Base-by-base conservation (phyloP, 768 basidiomycete genomes). In the Suillus variegatus region DNA sequence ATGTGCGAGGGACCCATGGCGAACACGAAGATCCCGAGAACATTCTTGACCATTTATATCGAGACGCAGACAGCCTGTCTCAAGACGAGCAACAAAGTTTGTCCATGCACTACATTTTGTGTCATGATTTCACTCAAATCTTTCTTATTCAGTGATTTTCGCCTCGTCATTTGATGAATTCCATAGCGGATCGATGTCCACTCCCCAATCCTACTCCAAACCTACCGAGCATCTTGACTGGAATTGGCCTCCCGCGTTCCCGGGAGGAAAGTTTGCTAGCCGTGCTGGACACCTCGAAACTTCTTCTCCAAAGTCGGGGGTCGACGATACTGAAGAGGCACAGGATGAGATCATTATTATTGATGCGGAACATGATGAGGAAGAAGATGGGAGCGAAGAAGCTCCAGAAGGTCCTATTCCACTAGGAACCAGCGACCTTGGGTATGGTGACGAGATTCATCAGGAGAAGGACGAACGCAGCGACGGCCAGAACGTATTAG, bases 221-320 rank as follows among this genome's bases (percentile, higher is more conserved):
- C 6, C 67, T 22, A 62, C 35, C 20, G 67, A 64, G 12, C 73
- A 78, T 58, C 68, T 76, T 4, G 73, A 80, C 51, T 80, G 79
- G 79, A 77, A 75, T 64, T 72, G 70, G 63, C 78, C 79, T 22
- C 75, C 78, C 20, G 77, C 78, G 1, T 78, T 78, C 61, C 64
- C 73, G 22, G 28, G 51, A 6, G 75, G 74, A 6, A 69, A 69
- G 25, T 28, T 71, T 2, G 67, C 75, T 25, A 72, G 68, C 7
- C 58, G 66, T 14, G 51, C 68, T 43, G 68, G 69, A 32, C 65
- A 69, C 25, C 66, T 69, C 38, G 66, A 57, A 22, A 65, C 63
- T 67, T 63, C 64, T 22, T 43, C 64, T 40, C 32, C 64, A 46
- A 38, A 28, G 4, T 41, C 10, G n/a, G 61, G 35, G 28, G 47